Conservation (phyloP, 2,329 filamentous ascomycete genomes). For the Colletotrichum destructivum region DNA sequence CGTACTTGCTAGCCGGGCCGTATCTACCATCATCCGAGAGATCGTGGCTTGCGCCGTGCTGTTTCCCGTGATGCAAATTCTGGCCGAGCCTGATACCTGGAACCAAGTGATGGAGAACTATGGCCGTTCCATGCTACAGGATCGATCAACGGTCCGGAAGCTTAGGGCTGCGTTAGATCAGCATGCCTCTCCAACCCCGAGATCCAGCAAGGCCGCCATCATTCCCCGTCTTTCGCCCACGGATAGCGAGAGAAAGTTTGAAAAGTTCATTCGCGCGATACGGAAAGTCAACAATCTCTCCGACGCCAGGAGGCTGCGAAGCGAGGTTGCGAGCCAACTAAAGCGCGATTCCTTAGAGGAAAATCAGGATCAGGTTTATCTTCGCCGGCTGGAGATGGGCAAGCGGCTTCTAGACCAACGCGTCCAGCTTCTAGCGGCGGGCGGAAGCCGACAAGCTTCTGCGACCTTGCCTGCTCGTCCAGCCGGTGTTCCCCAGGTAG, state of each 20-base stretch:
- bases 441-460: conserved; percentile 66
- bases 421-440: conserved; percentile 83
- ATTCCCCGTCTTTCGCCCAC: conserved; percentile 86
- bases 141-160: conserved; percentile 94
- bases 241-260: conserved; percentile 93
- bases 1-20: conserved; percentile 84
- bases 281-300: conserved; percentile 91
- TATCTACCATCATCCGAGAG: conserved; percentile 86
- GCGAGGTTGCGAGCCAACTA: conserved; percentile 91
- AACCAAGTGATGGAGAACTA: conserved; percentile 95
- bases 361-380: conserved; percentile 86
- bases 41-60: conserved; percentile 95
- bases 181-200: conserved; percentile 87
- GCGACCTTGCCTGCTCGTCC: conserved; percentile 40
- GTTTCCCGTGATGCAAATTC: conserved; percentile 82
- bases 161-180: conserved; percentile 93
- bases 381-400: conserved; percentile 91
- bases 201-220: conserved; percentile 72
- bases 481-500: conserved; percentile 42
- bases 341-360: conserved; percentile 86
- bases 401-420: conserved; percentile 92
- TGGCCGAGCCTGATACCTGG: conserved; percentile 96
- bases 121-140: conserved; percentile 89
- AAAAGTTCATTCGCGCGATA: conserved; percentile 92
- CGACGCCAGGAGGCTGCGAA: conserved; percentile 92